Evolutionary conservation across 495 filamentous ascomycete genomes (phyloP), one percentile per base, ranked within the genome.

Genomic region (Penicillium dipodomyicola): DNA sequence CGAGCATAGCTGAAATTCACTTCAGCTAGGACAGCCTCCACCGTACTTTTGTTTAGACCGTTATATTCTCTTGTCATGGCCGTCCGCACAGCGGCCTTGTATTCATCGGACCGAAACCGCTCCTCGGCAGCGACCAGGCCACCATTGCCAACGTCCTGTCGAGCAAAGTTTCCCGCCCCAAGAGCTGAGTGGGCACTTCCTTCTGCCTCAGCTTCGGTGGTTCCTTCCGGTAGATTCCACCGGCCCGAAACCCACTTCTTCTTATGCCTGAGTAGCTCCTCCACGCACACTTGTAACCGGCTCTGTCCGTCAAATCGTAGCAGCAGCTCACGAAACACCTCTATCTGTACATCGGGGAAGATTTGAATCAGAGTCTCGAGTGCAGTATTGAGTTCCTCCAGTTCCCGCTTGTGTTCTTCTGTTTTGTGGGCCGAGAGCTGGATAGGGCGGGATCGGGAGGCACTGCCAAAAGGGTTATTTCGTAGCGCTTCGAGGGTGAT

Each of bases 281-380:
- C 91, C 5, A 91, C 90, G 33, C 92, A 89, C 39, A 98, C 81
- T 41, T 93, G 84, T 2, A 97, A 71, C 62, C 90, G 76, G 61
- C 92, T 96, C 61, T 92, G 82, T 40, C 88, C 88, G 60, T 88
- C 86, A 69, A 96, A 89, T 56, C 80, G 89, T 25, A 80, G 73
- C 33, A 98, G 82, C 79, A 97, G 84, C 68, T 96, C 92, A 12
- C 94, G 85, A 62, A 98, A 92, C n/a, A 96, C 92, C 52, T 96
- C 91, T 56, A 93, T 77, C 53, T 89, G 86, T 22, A 96, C 78
- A 70, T 96, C 86, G 6, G 94, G 94, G 61, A 98, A 98, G 3
- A 96, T 78, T 6, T 80, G 80, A 4, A 84, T 84, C 11, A 98
- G 82, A 1, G 77, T 79, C 33, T 84, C 80, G 50, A 98, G 82